These are phyloP conservation scores for Erigeron canadensis DNA, from an alignment of 129 eudicot species.

Conservation along the genomic window DNA sequence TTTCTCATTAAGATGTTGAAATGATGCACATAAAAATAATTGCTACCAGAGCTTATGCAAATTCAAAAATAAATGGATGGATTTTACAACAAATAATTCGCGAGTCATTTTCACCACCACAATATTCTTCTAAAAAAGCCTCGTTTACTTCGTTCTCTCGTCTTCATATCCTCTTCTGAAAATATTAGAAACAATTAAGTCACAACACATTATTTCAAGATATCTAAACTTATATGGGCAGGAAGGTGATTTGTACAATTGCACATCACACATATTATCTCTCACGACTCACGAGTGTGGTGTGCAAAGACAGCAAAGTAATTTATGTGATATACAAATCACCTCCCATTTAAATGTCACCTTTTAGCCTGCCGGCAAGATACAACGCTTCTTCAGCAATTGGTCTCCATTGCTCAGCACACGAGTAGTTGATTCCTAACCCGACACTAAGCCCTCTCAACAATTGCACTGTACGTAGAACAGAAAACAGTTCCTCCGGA, in stretches of 20 bases:
- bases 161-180: conserved; percentile 63
- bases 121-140: conserved; percentile 52
- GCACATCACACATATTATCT: background rate
- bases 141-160: conserved; percentile 36
- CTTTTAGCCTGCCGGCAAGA: conserved; percentile 79
- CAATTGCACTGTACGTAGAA: conserved; percentile 86
- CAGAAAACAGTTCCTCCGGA: conserved; percentile 94
- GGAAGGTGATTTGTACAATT: background rate
- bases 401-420: conserved; percentile 94
- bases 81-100: background rate
- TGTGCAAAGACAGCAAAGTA: background rate
- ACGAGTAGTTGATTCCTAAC: conserved; percentile 77
- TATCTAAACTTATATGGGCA: background rate
- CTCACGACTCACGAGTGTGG: background rate
- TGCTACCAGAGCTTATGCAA: conserved; percentile 8
- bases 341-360: conserved; percentile 26
- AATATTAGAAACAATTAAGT: background rate
- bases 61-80: conserved; percentile 1
- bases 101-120: conserved; percentile 29
- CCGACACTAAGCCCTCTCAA: conserved; percentile 97
- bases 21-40: background rate
- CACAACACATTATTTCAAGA: background rate
- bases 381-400: conserved; percentile 88
- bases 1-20: conserved; percentile 6
- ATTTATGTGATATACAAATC: background rate